A percentile compares a stretch with the other conserved stretches of the same genome.
Evolutionary conservation across 2,329 filamentous ascomycete species (phyloP).

Genomic region (Gliomastix tumulicola): DNA sequence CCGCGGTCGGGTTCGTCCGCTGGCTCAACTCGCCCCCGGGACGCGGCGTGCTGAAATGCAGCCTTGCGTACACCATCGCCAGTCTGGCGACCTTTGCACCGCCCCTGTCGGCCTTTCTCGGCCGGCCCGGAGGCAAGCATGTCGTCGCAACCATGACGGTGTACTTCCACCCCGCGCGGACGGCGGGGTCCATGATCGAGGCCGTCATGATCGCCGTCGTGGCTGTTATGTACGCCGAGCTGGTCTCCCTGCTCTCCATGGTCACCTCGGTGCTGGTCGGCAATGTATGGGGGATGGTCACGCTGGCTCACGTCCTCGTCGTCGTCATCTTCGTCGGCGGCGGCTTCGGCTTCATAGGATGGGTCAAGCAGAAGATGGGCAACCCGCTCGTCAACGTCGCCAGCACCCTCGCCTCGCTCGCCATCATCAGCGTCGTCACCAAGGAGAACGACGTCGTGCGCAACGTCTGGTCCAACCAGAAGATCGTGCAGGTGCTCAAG

Average conservation of each 20-base stretch:
- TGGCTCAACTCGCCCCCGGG: conserved; percentile 69
- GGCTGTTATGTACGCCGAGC: conserved; percentile 64
- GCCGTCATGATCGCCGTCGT: conserved; percentile 69
- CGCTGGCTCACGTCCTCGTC: conserved; percentile 71
- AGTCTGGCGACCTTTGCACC: conserved; percentile 81
- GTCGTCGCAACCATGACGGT: conserved; percentile 90
- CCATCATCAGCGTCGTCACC: conserved; percentile 82
- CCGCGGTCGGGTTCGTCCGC: no score
- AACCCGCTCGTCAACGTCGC: conserved; percentile 78
- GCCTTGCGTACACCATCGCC: conserved; percentile 78
- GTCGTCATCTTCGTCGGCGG: conserved; percentile 79
- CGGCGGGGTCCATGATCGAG: conserved; percentile 83
- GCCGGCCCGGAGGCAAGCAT: conserved; percentile 85
- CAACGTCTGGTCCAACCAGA: conserved; percentile 72
- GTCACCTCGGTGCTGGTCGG: conserved; percentile 76
- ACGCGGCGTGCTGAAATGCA: conserved; percentile 81
- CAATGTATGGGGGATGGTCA: conserved; percentile 55
- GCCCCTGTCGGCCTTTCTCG: conserved; percentile 64
- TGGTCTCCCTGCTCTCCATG: conserved; percentile 81
- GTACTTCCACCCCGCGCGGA: conserved; percentile 87
- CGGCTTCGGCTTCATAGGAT: conserved; percentile 80
- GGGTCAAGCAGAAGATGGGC: conserved; percentile 75
- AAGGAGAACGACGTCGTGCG: conserved; percentile 84
- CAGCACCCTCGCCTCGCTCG: conserved; percentile 78
- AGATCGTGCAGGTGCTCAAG: conserved; percentile 75